These are phyloP conservation scores for Spizellomyces punctatus DNA, from an alignment of 192 early-diverging fungal species.

Conservation along the genomic window DNA sequence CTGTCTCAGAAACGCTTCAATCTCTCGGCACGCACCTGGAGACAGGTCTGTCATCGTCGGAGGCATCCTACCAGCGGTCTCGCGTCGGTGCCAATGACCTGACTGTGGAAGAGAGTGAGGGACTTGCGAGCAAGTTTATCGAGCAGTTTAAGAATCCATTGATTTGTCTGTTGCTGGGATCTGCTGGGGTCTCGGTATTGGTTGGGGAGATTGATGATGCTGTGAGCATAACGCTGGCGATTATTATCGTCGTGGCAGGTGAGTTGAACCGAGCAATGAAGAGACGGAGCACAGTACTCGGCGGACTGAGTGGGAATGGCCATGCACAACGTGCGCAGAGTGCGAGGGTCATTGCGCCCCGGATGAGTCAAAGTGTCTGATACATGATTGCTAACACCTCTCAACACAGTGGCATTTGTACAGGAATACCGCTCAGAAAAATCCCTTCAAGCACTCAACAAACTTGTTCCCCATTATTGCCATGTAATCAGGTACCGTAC, in stretches of 20 bases:
- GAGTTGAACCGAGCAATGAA: constrained; percentile 7
- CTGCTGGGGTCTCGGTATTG: constrained; percentile 68
- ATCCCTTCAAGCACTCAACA: constrained; percentile 81
- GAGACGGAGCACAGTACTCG: neutral
- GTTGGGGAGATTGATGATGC: constrained; percentile 85
- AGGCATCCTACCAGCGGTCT: constrained; percentile 20
- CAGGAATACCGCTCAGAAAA: constrained; percentile 88
- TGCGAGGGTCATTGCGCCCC: too few species aligned
- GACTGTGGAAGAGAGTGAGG: constrained; percentile 66
- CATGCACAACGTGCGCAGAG: too few species aligned
- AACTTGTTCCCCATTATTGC: constrained; percentile 84
- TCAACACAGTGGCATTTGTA: constrained; percentile 73
- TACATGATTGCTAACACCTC: too few species aligned
- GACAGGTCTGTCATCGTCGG: constrained; percentile 18
- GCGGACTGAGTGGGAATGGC: too few species aligned
- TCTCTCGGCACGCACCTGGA: neutral
- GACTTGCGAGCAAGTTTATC: constrained; percentile 70
- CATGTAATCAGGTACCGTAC: constrained; percentile 69
- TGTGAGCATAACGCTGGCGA: constrained; percentile 77
- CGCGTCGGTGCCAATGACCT: constrained; percentile 71
- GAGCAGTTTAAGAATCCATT: constrained; percentile 88
- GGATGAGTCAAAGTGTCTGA: too few species aligned
- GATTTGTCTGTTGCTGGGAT: constrained; percentile 75
- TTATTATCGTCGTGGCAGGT: constrained; percentile 77
- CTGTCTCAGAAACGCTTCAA: constrained; percentile 9